phyloP scores from a whole-genome alignment of 495 filamentous ascomycete species.

The Sporormia fimetaria region DNA sequence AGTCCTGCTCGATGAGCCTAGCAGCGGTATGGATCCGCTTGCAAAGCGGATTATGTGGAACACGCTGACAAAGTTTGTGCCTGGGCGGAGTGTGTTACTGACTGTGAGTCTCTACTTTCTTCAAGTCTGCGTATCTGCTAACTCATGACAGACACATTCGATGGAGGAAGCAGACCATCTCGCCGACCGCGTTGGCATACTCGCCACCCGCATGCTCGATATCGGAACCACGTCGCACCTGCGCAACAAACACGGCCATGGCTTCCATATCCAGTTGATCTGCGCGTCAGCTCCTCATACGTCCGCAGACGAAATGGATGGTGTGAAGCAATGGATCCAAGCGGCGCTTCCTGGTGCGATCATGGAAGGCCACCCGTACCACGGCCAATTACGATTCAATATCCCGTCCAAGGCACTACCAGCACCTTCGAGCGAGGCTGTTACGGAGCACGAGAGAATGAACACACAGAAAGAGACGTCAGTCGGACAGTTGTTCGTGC shows the following conservation, averaged over 20 bases:
- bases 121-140: not conserved
- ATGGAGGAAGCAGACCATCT: conserved; percentile 76
- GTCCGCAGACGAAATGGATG: conserved; percentile 49
- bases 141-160: conserved; percentile 43
- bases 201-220: conserved; percentile 61
- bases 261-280: conserved; percentile 26
- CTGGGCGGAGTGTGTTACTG: conserved; percentile 26
- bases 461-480: conserved; percentile 22
- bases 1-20: conserved; percentile 47
- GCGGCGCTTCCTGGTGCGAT: conserved; percentile 45
- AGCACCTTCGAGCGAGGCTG: not conserved
- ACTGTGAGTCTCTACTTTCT: conserved; percentile 10
- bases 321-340: conserved; percentile 50
- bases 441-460: conserved; percentile 6
- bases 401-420: conserved; percentile 40
- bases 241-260: conserved; percentile 48
- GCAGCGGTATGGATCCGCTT: conserved; percentile 60
- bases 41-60: conserved; percentile 66
- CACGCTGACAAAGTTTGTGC: conserved; percentile 15
- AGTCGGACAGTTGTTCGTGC: conserved; percentile 56
- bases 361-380: conserved; percentile 62
- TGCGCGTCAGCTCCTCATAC: conserved; percentile 53
- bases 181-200: conserved; percentile 56
- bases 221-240: conserved; percentile 52
- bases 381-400: conserved; percentile 71